Evolutionary conservation across 2,329 filamentous ascomycete species (phyloP), one percentile per base, ranked within the genome.

Genomic region (Fusarium continuum): DNA sequence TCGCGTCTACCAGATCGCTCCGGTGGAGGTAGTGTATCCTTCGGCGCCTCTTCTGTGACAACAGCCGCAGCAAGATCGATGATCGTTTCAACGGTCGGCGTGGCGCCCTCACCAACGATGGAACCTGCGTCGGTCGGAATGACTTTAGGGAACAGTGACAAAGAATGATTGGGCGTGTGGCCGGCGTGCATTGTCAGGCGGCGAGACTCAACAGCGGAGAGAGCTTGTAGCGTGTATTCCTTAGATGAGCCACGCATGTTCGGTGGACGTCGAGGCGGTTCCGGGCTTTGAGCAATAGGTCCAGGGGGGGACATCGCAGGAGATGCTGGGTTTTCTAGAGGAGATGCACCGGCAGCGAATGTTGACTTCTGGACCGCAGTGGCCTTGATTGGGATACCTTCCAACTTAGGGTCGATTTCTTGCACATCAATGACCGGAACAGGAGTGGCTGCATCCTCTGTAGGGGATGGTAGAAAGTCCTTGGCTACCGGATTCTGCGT

Each of bases 151-250:
- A 85, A 73, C 3, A 81, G 73, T 5, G 85, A 85, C 10, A 86
- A 75, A 1, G 84, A 86, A 69, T 87, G 85, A 45, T 81, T 87
- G 7, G 86, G 86, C 2, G 86, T 88, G 72, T 88, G 86, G 2
- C 86, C 86, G 17, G 86, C 86, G 71, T 88, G 82, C 80, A 88
- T 84, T 1, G 80, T 86, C 34, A 87, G 79, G 38, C 86, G 79
- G 43, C 76, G 77, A 36, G 78, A 77, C 66, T 83, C 84, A 6
- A 80, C 77, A 8, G 80, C 81, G 20, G 76, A 77, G 29, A 85
- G 74, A 8, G 78, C 77, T 60, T 82, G 75, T 46, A 82, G 72
- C 4, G 82, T 82, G 46, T 79, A 74, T 29, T 79, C 76, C 47
- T 78, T 79, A 5, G 78, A 75, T 3, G 74, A 74, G 2, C 61